Conservation (phyloP, 2,329 filamentous ascomycete species). For the Ophiosphaerella herpotricha region DNA sequence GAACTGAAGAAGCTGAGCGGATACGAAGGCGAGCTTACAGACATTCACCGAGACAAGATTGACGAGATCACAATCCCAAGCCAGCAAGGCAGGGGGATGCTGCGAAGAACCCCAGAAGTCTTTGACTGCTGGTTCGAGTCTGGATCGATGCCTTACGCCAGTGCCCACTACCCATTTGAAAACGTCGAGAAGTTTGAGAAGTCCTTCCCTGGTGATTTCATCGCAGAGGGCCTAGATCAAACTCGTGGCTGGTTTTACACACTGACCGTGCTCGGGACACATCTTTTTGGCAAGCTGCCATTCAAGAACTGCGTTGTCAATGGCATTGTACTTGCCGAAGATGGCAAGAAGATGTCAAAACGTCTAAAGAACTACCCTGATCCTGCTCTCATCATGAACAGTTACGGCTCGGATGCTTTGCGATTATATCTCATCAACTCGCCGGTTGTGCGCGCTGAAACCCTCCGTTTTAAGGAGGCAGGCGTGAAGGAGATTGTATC, state of each 20-base stretch:
- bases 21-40: conserved; percentile 79
- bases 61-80: conserved; percentile 94
- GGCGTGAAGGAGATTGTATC: conserved; percentile 95
- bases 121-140: conserved; percentile 99
- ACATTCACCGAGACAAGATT: conserved; percentile 90
- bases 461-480: conserved; percentile 85
- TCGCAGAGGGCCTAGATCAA: conserved; percentile 90
- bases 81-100: conserved; percentile 80
- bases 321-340: conserved; percentile 89
- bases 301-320: conserved; percentile 98
- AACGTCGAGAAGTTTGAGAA: conserved; percentile 80
- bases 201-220: conserved; percentile 89
- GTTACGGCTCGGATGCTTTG: conserved; percentile 89
- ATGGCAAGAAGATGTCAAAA: conserved; percentile 99
- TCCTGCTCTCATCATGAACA: conserved; percentile 78
- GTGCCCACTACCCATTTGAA: conserved; percentile 89
- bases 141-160: conserved; percentile 92
- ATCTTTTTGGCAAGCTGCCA: conserved; percentile 81
- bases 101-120: conserved; percentile 82
- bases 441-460: conserved; percentile 89
- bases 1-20: conserved; percentile 86
- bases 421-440: conserved; percentile 97
- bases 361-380: conserved; percentile 95
- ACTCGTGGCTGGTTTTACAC: conserved; percentile 98
- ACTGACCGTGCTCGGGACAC: conserved; percentile 82